phyloP scores from a whole-genome alignment of 352 stramenopile genomes.

The Saprolegnia parasitica region DNA sequence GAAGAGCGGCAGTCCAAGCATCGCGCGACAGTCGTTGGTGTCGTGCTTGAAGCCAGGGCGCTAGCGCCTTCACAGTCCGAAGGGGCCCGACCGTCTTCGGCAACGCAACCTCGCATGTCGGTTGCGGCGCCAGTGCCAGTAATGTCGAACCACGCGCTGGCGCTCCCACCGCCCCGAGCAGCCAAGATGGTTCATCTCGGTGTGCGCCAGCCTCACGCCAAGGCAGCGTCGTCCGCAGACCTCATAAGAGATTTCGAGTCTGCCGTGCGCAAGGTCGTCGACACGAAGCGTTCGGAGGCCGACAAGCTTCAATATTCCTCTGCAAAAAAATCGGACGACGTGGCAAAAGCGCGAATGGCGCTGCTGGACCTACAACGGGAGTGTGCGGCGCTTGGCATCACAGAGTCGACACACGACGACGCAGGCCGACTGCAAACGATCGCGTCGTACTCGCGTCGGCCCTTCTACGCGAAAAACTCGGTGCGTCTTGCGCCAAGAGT shows the following conservation, averaged over 20 bases:
- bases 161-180: too few relatives aligned
- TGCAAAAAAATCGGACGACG: conserved; percentile 60
- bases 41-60: not conserved
- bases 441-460: conserved; percentile 62
- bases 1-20: not conserved
- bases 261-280: conserved; percentile 75
- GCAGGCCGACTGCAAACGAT: conserved; percentile 61
- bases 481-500: not conserved
- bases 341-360: conserved; percentile 53
- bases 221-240: conserved; percentile 55
- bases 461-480: conserved; percentile 79
- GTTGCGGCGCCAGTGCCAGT: too few relatives aligned
- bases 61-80: too few relatives aligned
- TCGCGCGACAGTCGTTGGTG: not conserved
- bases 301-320: conserved; percentile 67
- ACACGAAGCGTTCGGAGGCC: conserved; percentile 69
- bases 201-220: conserved; percentile 10
- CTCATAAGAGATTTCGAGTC: conserved; percentile 67
- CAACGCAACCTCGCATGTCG: too few relatives aligned
- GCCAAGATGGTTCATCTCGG: conserved; percentile 19
- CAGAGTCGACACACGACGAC: conserved; percentile 29
- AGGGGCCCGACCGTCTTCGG: not conserved
- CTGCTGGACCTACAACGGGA: conserved; percentile 76
- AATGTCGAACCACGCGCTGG: too few relatives aligned
- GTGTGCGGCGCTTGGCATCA: conserved; percentile 50